Evolutionary conservation across 2,329 filamentous ascomycete genomes (phyloP).

Genomic region (Ophiostoma triangulosporum): DNA sequence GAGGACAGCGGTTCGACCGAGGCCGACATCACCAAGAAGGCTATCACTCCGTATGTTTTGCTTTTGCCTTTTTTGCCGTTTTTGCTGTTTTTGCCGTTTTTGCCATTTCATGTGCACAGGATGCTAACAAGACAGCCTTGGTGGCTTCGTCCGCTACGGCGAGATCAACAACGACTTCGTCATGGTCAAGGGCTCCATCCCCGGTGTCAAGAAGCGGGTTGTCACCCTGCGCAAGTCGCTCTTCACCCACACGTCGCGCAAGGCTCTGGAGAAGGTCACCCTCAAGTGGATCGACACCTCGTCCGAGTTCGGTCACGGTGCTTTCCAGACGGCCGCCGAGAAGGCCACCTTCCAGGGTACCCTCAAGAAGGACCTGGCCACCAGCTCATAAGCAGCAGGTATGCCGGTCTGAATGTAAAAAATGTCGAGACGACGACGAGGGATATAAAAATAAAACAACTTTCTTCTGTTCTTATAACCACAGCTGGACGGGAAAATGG

Average conservation of each 20-base stretch:
- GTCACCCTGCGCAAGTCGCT: conserved; percentile 98
- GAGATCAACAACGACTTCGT: conserved; percentile 98
- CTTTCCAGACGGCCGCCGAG: conserved; percentile 96
- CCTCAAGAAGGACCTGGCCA: conserved; percentile 88
- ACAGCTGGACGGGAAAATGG: conserved; percentile 2
- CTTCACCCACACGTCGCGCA: conserved; percentile 91
- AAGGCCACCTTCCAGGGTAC: conserved; percentile 96
- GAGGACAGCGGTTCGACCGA: conserved; percentile 91
- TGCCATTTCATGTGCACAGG: background rate
- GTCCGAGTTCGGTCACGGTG: conserved; percentile 99
- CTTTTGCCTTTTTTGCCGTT: background rate
- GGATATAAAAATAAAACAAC: conserved; percentile 4
- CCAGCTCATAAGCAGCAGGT: conserved; percentile 27
- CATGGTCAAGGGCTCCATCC: conserved; percentile 93
- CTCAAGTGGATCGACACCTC: conserved; percentile 99
- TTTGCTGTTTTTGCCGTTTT: background rate
- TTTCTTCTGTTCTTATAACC: conserved; percentile 25
- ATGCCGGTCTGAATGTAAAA: conserved; percentile 3
- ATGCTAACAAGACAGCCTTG: conserved; percentile 48
- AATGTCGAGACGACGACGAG: conserved; percentile 6
- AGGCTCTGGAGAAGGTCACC: conserved; percentile 95
- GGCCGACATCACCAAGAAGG: conserved; percentile 97
- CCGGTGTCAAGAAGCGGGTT: conserved; percentile 98
- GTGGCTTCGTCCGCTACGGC: conserved; percentile 98
- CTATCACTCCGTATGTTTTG: conserved; percentile 87